Percentiles rank a stretch among this genome's conserved stretches.
phyloP scores from a whole-genome alignment of 257 asterid genomes.

The Euphrasia confusa region DNA sequence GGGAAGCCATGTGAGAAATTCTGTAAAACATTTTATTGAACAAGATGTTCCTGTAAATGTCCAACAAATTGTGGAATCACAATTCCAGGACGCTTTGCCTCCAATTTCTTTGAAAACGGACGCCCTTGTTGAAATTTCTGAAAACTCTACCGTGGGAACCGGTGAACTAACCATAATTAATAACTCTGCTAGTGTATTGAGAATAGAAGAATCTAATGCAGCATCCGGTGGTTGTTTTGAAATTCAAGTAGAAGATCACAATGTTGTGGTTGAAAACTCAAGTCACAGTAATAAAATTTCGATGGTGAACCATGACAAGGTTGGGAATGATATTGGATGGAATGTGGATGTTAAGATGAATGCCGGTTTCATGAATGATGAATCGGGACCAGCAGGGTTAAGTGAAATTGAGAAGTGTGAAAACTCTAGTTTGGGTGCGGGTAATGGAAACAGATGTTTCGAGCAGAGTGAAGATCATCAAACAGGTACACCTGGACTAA shows the following conservation, averaged over 20 bases:
- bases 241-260: slow-evolving; percentile 32
- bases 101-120: slow-evolving; percentile 46
- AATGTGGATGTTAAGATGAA: slow-evolving; percentile 29
- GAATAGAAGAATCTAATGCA: slow-evolving; percentile 38
- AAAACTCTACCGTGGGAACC: slow-evolving; percentile 35
- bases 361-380: slow-evolving; percentile 34
- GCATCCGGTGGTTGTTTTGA: slow-evolving; percentile 34
- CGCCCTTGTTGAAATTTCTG: slow-evolving; percentile 53
- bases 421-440: slow-evolving; percentile 33
- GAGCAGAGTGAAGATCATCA: slow-evolving; percentile 35
- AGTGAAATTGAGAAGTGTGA: slow-evolving; percentile 33
- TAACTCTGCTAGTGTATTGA: slow-evolving; percentile 33
- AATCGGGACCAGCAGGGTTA: slow-evolving; percentile 34
- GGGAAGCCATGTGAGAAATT: slow-evolving; percentile 73
- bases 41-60: slow-evolving; percentile 31
- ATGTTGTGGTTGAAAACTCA: slow-evolving; percentile 29
- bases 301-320: slow-evolving; percentile 30
- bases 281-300: slow-evolving; percentile 31
- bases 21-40: slow-evolving; percentile 46
- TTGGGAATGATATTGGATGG: slow-evolving; percentile 30
- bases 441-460: slow-evolving; percentile 27
- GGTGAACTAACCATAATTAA: slow-evolving; percentile 27
- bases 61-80: slow-evolving; percentile 36
- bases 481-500: slow-evolving; percentile 38
- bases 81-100: slow-evolving; percentile 31